Evolutionary conservation across 768 basidiomycete species (phyloP), one percentile per base, ranked within the genome.

Genomic region (Termitomyces sp.): DNA sequence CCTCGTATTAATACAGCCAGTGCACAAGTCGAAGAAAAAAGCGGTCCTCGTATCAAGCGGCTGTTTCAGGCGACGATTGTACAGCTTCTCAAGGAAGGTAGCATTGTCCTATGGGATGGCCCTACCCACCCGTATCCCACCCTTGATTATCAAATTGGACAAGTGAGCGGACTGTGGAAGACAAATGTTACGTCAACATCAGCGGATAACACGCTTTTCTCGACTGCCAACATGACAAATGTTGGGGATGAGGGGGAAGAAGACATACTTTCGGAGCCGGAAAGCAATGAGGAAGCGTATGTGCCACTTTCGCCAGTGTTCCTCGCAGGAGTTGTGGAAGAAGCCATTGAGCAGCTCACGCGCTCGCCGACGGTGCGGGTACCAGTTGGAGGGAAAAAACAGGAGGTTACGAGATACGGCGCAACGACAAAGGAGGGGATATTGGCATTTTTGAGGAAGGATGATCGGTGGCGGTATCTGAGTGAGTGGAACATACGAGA

Each of bases 51-150:
- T 70, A 81, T 83, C 70, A 90, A 89, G 66, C 78, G 87, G 9
- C 76, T 93, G 2, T 93, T 90, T 70, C 70, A 74, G 20, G 83
- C 81, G 76, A 85, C 86, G 0, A 75, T 92, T 54, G 74, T 82
- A 20, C 80, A 85, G 67, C 72, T 92, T 22, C 75, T 84, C 51
- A 77, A 83, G 56, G 89, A 91, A 58, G 91, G 91, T n/a, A 83
- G 80, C 57, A 83, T 92, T 58, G 76, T 91, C 0, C 69, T 89
- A 3, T 90, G 88, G 85, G 85, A 89, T 58, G 88, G 88, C 0
- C 83, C 86, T 3, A 73, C 75, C 15, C 75, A 77, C 11, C 67
- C 75, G 1, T 69, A 71, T 55, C 72, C 58, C 72, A 0, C 55
- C 58, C 33, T 49, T 18, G 22, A 34, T 37, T 16, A 62, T 16